Evolutionary conservation across 371 early-diverging fungal species (phyloP), one percentile per base, ranked within the genome.

Genomic region (Quaeritorhiza haematococci): DNA sequence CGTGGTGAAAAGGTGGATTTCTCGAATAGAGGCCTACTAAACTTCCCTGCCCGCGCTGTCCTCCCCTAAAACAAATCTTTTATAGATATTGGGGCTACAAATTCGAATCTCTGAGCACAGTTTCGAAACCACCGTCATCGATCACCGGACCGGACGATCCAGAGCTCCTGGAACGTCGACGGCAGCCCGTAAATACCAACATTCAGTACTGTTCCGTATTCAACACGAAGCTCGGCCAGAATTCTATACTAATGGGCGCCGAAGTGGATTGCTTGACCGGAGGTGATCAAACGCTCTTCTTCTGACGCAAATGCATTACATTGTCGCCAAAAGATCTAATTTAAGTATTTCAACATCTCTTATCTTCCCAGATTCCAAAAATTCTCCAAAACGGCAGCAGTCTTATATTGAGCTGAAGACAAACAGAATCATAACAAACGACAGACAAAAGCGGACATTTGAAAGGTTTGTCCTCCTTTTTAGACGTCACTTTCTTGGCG

Each of bases 391-490:
- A 34, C 84, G 82, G 6, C 67, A 86, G 27, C 57, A 61, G 10
- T 68, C 73, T 42, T 95, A 93, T 57, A 76, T 87, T 8, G 96
- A 96, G 62, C 81, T 96, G 41, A 96, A 96, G 64, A 96, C 96
- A 13, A 84, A 87, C 29, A 69, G 85, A 30, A 49, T 85, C 0
- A 80, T 93, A 29, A 68, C 75, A 26, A 77, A 64, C 17, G 66
- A 63, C 3, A 46, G 77, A 26, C 80, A 87, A 21, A 68, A 70
- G 27, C 56, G 50, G 33, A 78, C 59, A 17, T 90, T 91, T 77
- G 84, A 89, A 61, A 75, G 72, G 84, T 84, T 38, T n/a, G 38
- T 38, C n/a, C 38, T 13, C 10, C 38, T 13, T 38, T 45, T 23
- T 23, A 21, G 21, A 45, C n/a, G n/a, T n/a, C n/a, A n/a, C 38